phyloP scores from a whole-genome alignment of 78 protist species.

The Bodo saltans region DNA sequence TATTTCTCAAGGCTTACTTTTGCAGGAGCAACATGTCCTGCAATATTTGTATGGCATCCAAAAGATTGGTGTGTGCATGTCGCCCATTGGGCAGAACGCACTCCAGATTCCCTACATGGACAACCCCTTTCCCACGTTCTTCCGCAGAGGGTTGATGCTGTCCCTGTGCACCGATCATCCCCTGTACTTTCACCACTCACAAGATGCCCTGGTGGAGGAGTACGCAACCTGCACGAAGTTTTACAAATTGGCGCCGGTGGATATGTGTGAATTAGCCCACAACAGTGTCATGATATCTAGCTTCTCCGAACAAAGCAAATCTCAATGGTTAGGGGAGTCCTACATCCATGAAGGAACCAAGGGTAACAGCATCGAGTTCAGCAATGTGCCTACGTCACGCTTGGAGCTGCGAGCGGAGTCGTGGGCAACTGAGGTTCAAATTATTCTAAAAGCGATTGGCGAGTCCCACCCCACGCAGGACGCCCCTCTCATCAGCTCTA shows the following conservation, averaged over 20 bases:
- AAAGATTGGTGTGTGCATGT: conserved; percentile 27
- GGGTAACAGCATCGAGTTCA: not conserved
- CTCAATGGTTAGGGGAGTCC: conserved; percentile 34
- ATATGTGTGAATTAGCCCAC: conserved; percentile 41
- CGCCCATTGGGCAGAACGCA: conserved; percentile 38
- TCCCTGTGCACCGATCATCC: conserved; percentile 41
- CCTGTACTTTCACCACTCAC: conserved; percentile 35
- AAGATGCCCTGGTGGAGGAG: conserved; percentile 41
- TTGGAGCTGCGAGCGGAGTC: conserved; percentile 21
- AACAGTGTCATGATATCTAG: conserved; percentile 20
- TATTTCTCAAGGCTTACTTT: conserved; percentile 34
- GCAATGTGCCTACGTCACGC: conserved; percentile 3
- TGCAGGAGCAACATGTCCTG: conserved; percentile 17
- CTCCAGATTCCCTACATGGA: conserved; percentile 43
- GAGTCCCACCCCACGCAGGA: not conserved
- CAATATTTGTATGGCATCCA: conserved; percentile 35
- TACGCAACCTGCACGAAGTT: conserved; percentile 34
- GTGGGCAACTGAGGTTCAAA: not conserved
- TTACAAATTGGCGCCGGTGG: conserved; percentile 22
- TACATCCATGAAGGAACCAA: conserved; percentile 36
- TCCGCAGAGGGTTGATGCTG: conserved; percentile 26
- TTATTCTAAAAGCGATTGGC: not conserved
- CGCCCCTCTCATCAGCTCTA: not conserved
- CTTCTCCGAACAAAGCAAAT: conserved; percentile 18
- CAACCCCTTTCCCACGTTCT: conserved; percentile 27